Conservation (phyloP, 306 rosid species). For the Oxytropis ochrocephala region DNA sequence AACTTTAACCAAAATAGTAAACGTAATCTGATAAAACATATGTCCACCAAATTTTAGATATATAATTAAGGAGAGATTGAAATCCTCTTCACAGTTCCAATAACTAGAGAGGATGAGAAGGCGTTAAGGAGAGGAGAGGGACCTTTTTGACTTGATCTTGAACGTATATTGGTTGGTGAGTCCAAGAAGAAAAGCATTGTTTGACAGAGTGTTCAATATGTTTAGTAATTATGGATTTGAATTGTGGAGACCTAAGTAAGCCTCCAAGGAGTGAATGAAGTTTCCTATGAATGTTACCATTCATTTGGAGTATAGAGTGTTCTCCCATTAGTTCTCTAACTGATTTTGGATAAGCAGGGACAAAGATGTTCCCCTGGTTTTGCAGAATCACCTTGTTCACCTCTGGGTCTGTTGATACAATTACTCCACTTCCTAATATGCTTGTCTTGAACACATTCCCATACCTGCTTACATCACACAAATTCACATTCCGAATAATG, state of each 20-base stretch:
- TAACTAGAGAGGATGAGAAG: no score
- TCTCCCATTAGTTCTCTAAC: conserved; percentile 66
- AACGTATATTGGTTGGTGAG: conserved; percentile 30
- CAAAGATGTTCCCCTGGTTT: conserved; percentile 67
- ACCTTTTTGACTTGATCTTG: conserved; percentile 83
- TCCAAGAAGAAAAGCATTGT: conserved; percentile 56
- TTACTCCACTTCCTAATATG: conserved; percentile 72
- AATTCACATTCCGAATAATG: neutral
- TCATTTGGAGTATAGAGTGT: conserved; percentile 64
- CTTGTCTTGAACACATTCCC: conserved; percentile 79
- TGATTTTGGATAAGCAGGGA: conserved; percentile 98
- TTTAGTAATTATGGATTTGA: conserved; percentile 60
- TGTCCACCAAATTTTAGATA: no score
- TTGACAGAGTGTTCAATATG: conserved; percentile 54
- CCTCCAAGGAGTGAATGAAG: conserved; percentile 64
- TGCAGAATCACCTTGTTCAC: conserved; percentile 73
- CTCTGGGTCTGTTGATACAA: conserved; percentile 79
- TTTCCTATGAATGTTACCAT: conserved; percentile 56
- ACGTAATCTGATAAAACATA: conserved; percentile 50
- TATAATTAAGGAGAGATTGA: no score
- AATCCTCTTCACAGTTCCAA: no score
- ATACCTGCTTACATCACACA: conserved; percentile 34
- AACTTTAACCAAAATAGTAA: conserved; percentile 61
- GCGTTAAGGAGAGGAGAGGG: no score
- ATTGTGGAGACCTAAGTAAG: conserved; percentile 58